A percentile compares a stretch with the other conserved stretches of the same genome.
phyloP scores from a whole-genome alignment of 2,329 filamentous ascomycete species.

The Phaeoacremonium minimum region DNA sequence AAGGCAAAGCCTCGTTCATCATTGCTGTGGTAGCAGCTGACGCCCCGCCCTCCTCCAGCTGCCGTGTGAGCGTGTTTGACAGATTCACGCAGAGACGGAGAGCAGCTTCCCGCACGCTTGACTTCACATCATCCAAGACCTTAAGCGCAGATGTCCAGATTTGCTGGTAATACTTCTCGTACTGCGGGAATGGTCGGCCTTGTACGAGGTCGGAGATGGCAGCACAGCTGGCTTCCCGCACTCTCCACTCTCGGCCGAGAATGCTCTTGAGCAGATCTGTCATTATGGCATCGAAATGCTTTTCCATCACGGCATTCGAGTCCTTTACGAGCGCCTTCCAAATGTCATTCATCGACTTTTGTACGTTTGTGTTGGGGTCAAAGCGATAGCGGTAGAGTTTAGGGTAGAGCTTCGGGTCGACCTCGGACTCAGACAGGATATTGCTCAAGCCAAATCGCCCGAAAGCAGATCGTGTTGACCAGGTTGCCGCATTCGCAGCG shows the following conservation, averaged over 20 bases:
- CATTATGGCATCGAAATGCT: conserved; percentile 85
- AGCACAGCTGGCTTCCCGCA: conserved; percentile 85
- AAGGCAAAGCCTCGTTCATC: conserved; percentile 83
- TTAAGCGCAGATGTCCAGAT: conserved; percentile 86
- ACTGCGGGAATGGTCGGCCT: conserved; percentile 69
- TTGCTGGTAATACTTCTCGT: conserved; percentile 77
- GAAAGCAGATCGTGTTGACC: conserved; percentile 95
- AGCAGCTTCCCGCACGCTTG: conserved; percentile 77
- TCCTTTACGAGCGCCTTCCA: conserved; percentile 97
- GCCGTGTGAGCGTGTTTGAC: conserved; percentile 79
- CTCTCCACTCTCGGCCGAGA: conserved; percentile 87
- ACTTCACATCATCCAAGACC: conserved; percentile 94
- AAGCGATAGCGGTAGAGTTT: conserved; percentile 94
- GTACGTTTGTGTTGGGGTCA: conserved; percentile 90
- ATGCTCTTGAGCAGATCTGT: conserved; percentile 82
- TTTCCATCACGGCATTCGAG: conserved; percentile 68
- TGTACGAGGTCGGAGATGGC: conserved; percentile 86
- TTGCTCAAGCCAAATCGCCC: conserved; percentile 89
- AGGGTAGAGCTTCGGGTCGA: conserved; percentile 91
- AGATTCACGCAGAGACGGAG: conserved; percentile 77
- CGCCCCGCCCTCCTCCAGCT: conserved; percentile 73
- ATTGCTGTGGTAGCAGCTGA: conserved; percentile 70
- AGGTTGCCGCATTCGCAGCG: conserved; percentile 91
- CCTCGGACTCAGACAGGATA: conserved; percentile 80
- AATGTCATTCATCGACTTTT: conserved; percentile 94